Percentiles rank a stretch among this genome's conserved stretches.
These are phyloP conservation scores for Cladorrhinum sp. DNA, from an alignment of 2,329 filamentous ascomycete genomes.

Conservation along the genomic window DNA sequence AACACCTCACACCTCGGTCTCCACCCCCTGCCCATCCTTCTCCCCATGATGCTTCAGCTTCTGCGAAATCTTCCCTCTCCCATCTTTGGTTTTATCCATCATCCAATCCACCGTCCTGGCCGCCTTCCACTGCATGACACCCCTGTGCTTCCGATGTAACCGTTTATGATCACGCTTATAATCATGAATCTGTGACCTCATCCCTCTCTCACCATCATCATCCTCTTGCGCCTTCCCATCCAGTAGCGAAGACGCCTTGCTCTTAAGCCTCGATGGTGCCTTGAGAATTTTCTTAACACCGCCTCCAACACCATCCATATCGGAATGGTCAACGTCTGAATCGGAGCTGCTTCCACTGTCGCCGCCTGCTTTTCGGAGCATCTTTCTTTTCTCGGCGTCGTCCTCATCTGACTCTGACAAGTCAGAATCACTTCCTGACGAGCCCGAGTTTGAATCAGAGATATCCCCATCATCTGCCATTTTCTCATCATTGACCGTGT, in stretches of 20 bases:
- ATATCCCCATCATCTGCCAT: constrained; percentile 30
- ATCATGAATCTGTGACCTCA: constrained; percentile 52
- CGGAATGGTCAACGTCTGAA: constrained; percentile 14
- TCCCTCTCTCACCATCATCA: constrained; percentile 44
- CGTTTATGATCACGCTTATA: constrained; percentile 58
- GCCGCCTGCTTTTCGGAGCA: constrained; percentile 34
- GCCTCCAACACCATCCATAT: not conserved
- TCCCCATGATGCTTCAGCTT: constrained; percentile 58
- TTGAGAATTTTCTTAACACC: constrained; percentile 11
- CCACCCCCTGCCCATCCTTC: constrained; percentile 54
- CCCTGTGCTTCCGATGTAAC: constrained; percentile 63
- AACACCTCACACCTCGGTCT: constrained; percentile 63
- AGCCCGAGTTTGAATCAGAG: constrained; percentile 28
- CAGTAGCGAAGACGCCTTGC: constrained; percentile 30
- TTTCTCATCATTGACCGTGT: constrained; percentile 57
- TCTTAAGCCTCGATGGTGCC: constrained; percentile 19
- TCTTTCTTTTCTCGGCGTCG: constrained; percentile 27
- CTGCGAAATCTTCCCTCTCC: constrained; percentile 54
- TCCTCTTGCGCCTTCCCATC: constrained; percentile 35
- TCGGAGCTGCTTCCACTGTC: constrained; percentile 13
- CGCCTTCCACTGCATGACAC: constrained; percentile 70
- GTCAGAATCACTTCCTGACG: not conserved
- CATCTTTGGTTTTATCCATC: constrained; percentile 50
- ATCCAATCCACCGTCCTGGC: constrained; percentile 50
- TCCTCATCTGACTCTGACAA: constrained; percentile 29